A percentile compares a stretch with the other conserved stretches of the same genome.
Conservation (phyloP, 805 yeast species). For the Saccharomycopsis amapae region DNA sequence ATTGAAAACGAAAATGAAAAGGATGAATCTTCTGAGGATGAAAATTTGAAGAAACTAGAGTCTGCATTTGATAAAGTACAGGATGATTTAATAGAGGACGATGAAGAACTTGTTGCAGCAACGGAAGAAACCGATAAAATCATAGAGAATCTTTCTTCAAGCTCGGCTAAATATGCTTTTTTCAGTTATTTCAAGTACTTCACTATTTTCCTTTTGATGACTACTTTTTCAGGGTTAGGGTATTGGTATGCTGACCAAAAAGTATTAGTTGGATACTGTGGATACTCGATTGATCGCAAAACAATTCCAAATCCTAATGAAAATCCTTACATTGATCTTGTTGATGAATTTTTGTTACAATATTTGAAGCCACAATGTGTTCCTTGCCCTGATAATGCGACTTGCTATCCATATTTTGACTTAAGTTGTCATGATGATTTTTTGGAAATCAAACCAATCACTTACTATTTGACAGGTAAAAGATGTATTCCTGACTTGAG, state of each 20-base stretch:
- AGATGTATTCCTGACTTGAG: slow-evolving; percentile 68
- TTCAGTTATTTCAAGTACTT: slow-evolving; percentile 24
- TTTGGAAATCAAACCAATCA: slow-evolving; percentile 40
- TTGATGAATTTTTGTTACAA: slow-evolving; percentile 41
- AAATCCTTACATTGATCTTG: slow-evolving; percentile 28
- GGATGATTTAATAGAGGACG: slow-evolving; percentile 8
- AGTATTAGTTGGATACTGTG: slow-evolving; percentile 66
- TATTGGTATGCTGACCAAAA: slow-evolving; percentile 63
- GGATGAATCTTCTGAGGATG: not conserved
- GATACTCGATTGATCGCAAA: slow-evolving; percentile 44
- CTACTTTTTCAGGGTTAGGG: slow-evolving; percentile 34
- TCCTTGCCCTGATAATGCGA: slow-evolving; percentile 75
- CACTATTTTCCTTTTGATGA: slow-evolving; percentile 31
- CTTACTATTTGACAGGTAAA: slow-evolving; percentile 47
- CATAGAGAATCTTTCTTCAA: not conserved
- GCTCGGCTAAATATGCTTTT: not conserved
- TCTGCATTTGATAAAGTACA: slow-evolving; percentile 6
- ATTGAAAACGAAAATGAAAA: not conserved
- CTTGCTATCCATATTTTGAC: slow-evolving; percentile 55
- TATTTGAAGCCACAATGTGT: slow-evolving; percentile 55
- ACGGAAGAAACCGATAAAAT: slow-evolving; percentile 1
- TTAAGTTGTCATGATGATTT: slow-evolving; percentile 69
- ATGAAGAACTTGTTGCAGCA: slow-evolving; percentile 2
- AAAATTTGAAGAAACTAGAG: not conserved
- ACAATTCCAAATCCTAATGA: slow-evolving; percentile 31